These are phyloP conservation scores for Priceomyces carsonii DNA, from an alignment of 805 yeast species.

Conservation along the genomic window DNA sequence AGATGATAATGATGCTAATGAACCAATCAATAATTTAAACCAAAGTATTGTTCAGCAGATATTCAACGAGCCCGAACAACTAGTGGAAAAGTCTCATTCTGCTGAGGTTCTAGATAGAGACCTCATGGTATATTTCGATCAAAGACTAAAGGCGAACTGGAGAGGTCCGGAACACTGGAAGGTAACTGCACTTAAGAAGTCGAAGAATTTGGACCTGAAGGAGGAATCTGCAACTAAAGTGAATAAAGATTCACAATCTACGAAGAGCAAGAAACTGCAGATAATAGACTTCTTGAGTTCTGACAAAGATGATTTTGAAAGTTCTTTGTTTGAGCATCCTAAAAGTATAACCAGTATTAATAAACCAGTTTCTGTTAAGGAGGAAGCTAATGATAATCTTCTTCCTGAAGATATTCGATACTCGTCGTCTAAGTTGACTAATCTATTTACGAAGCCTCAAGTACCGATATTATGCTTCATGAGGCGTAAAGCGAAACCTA, in stretches of 20 bases:
- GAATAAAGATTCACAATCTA: slow-evolving; percentile 8
- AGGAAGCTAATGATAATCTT: slow-evolving; percentile 30
- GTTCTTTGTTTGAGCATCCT: slow-evolving; percentile 34
- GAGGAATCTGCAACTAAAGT: slow-evolving; percentile 1
- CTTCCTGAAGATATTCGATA: slow-evolving; percentile 77
- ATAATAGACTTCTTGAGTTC: slow-evolving; percentile 31
- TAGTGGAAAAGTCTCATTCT: slow-evolving; percentile 1
- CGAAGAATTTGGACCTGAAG: slow-evolving; percentile 16
- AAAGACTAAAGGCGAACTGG: slow-evolving; percentile 71
- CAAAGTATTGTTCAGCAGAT: slow-evolving; percentile 7
- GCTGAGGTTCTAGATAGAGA: slow-evolving; percentile 47
- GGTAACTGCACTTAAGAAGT: slow-evolving; percentile 58
- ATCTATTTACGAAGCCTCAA: slow-evolving; percentile 67
- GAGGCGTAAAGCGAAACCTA: slow-evolving; percentile 17
- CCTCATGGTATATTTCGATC: slow-evolving; percentile 80
- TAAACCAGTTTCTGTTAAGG: slow-evolving; percentile 10
- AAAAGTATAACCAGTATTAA: slow-evolving; percentile 17
- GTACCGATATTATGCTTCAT: slow-evolving; percentile 37
- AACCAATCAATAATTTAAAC: slow-evolving; percentile 8
- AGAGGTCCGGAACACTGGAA: slow-evolving; percentile 93
- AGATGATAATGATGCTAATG: slow-evolving; percentile 15
- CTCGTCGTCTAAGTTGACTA: slow-evolving; percentile 65
- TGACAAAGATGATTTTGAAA: slow-evolving; percentile 32
- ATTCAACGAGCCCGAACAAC: slow-evolving; percentile 4
- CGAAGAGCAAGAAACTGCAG: slow-evolving; percentile 16